These are phyloP conservation scores for Entomortierella beljakovae DNA, from an alignment of 192 early-diverging fungal genomes.

Conservation along the genomic window DNA sequence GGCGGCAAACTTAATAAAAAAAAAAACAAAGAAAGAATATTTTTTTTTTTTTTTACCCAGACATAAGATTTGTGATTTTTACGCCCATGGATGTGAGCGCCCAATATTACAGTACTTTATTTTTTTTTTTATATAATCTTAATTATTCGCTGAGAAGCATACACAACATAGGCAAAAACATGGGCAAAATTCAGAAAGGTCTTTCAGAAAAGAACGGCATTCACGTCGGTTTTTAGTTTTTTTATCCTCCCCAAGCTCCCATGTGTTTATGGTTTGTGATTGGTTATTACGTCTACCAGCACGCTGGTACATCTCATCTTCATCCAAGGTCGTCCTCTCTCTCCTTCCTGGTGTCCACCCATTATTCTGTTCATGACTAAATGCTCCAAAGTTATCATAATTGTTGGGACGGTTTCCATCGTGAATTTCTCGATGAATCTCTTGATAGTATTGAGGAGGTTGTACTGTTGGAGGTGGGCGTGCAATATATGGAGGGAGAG, in stretches of 20 bases:
- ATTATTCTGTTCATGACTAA: neutral
- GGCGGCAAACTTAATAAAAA: neutral
- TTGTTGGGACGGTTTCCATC: slow-evolving; percentile 9
- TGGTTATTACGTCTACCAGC: slow-evolving; percentile 30
- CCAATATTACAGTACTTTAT: too few species aligned
- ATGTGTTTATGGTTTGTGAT: neutral
- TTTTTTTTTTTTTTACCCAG: slow-evolving; percentile 1
- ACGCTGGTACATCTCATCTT: slow-evolving; percentile 11
- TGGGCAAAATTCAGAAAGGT: slow-evolving; percentile 16
- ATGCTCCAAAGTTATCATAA: neutral
- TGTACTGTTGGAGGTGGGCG: slow-evolving; percentile 9
- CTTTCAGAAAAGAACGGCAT: neutral
- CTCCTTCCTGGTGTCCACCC: neutral
- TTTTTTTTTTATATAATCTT: neutral
- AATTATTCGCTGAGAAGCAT: slow-evolving; percentile 11
- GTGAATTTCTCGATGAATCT: slow-evolving; percentile 24
- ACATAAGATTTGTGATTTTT: too few species aligned
- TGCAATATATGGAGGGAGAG: slow-evolving; percentile 17
- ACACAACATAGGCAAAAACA: slow-evolving; percentile 22
- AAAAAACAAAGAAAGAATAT: neutral
- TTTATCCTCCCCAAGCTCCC: neutral
- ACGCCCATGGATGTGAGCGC: too few species aligned
- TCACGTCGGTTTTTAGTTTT: neutral
- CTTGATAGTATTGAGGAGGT: slow-evolving; percentile 30
- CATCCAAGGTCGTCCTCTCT: neutral